Evolutionary conservation across 1,284 basidiomycete genomes (phyloP).

Genomic region (Coriolopsis trogii): DNA sequence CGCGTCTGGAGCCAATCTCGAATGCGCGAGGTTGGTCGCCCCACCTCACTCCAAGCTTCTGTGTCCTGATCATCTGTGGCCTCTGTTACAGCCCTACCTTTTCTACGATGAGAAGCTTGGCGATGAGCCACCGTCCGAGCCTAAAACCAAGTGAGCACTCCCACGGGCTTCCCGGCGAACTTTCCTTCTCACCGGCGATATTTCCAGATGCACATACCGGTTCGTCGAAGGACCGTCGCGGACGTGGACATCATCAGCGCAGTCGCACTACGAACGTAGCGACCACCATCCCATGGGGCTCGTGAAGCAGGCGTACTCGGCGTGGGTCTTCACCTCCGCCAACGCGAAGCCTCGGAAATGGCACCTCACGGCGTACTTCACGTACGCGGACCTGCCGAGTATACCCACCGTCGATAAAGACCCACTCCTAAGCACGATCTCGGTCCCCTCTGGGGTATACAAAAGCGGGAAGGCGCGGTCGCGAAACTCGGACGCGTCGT

Average conservation of each 20-base stretch:
- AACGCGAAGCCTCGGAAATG: slow-evolving; percentile 57
- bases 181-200: slow-evolving; percentile 16
- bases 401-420: slow-evolving; percentile 64
- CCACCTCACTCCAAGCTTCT: slow-evolving; percentile 13
- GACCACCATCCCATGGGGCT: slow-evolving; percentile 54
- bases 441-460: slow-evolving; percentile 60
- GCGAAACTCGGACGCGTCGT: slow-evolving; percentile 40
- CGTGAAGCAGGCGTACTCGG: slow-evolving; percentile 68
- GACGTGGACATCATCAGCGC: slow-evolving; percentile 52
- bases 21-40: slow-evolving; percentile 55
- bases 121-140: slow-evolving; percentile 40
- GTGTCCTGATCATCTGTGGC: slow-evolving; percentile 16
- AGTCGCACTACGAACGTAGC: slow-evolving; percentile 61
- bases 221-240: slow-evolving; percentile 60
- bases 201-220: slow-evolving; percentile 44
- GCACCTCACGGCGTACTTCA: slow-evolving; percentile 68
- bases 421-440: slow-evolving; percentile 49
- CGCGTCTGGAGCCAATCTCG: slow-evolving; percentile 67
- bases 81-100: slow-evolving; percentile 52
- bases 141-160: slow-evolving; percentile 43
- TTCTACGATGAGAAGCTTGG: slow-evolving; percentile 67
- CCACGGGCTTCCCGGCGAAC: slow-evolving; percentile 13
- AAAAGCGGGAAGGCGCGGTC: slow-evolving; percentile 61
- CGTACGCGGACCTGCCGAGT: slow-evolving; percentile 58
- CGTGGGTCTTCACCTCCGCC: slow-evolving; percentile 52